Evolutionary conservation across 148 eudicot genomes (phyloP), one percentile per base, ranked within the genome.

Genomic region (Cornus suecica): DNA sequence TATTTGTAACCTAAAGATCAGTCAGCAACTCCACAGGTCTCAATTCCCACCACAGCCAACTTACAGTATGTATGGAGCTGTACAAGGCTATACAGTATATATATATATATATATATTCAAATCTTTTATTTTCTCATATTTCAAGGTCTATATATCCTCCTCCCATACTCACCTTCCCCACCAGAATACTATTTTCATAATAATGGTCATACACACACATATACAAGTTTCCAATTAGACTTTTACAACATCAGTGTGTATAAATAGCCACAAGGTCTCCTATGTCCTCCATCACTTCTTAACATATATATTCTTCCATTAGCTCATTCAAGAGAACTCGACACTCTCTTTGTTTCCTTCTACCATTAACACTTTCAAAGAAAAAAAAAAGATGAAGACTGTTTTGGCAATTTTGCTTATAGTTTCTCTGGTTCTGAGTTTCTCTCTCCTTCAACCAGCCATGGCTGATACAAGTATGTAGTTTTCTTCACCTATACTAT

Each of bases 301-400:
- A 52, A 52, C 3, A 52, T 52, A 20, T 48, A 5, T 32, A 32
- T 37, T 37, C 0, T 37, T 37, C 42, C 0, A 10, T 37, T 15
- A 14, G 58, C 22, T 8, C 58, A 52, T 52, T 52, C 58, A 8
- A 52, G 58, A 14, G 20, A 14, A 14, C 22, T 14, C 8, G 2
- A 52, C 14, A 3, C 58, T 52, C 58, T 52, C 58, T 48, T 7
- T 9, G 1, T 48, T 48, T 15, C 54, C 16, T 52, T 1, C 58
- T 52, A 37, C 42, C 42, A 37, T 37, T 37, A 37, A 37, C 42
- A 0, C 42, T 37, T 37, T 37, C 42, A 37, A 52, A 20, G 60
- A 31, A 73, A 25, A 37, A 37, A 82, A 65, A n/a, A n/a, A n/a
- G 52, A 87, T 78, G 87, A 84, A 87, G 81, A 56, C 78, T 41